A percentile compares a stretch with the other conserved stretches of the same genome.
Evolutionary conservation across 2,329 filamentous ascomycete species (phyloP).

Genomic region (Sordariomycetes sp.): DNA sequence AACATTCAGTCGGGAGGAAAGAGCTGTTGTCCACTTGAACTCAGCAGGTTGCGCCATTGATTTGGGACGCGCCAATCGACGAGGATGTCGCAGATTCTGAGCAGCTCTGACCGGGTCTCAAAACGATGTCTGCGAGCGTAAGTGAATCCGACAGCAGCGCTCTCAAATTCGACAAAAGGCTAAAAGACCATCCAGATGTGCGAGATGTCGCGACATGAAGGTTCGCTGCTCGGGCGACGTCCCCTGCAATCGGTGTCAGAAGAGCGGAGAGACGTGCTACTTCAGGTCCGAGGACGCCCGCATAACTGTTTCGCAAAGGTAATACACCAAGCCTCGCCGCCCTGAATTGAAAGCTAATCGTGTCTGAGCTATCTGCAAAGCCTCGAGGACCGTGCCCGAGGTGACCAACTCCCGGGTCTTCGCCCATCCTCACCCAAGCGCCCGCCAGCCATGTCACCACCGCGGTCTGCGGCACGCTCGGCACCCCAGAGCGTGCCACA

Average conservation of each 20-base stretch:
- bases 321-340: neutral
- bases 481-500: too few relatives aligned
- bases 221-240: conserved; percentile 4
- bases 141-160: neutral
- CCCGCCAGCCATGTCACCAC: neutral
- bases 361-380: neutral
- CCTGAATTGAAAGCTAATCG: neutral
- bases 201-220: conserved; percentile 5
- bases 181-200: conserved; percentile 1
- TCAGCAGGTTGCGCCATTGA: too few relatives aligned
- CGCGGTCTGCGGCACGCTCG: neutral
- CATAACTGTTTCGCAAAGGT: conserved; percentile 4
- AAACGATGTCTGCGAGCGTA: conserved; percentile 4
- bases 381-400: neutral
- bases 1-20: too few relatives aligned
- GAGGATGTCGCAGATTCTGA: conserved; percentile 1
- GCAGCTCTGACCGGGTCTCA: neutral
- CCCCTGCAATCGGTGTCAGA: conserved; percentile 3
- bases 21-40: too few relatives aligned
- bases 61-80: too few relatives aligned
- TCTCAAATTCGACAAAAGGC: too few relatives aligned
- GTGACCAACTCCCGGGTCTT: neutral
- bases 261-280: conserved; percentile 3
- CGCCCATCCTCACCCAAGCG: neutral
- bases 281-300: conserved; percentile 4